A percentile compares a stretch with the other conserved stretches of the same genome.
Evolutionary conservation across 176 grass and related monocot genomes (phyloP).

Genomic region (Zoysia pacifica): DNA sequence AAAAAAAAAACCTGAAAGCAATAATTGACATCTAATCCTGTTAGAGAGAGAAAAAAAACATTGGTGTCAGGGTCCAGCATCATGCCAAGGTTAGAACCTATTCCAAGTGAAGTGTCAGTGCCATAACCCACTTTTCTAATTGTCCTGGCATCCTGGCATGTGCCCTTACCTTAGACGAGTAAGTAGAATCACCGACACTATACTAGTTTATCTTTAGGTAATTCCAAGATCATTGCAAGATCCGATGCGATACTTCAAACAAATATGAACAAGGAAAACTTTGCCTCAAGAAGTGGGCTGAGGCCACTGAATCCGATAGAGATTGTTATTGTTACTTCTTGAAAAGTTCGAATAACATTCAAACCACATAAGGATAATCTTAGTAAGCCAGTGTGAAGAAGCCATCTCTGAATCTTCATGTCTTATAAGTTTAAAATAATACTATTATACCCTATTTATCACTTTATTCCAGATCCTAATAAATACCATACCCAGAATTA

Average conservation of each 20-base stretch:
- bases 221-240: slow-evolving; percentile 8
- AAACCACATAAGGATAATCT: not conserved
- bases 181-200: slow-evolving; percentile 9
- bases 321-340: not conserved
- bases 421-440: not conserved
- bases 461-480: too few relatives aligned
- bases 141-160: not conserved
- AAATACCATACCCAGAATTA: too few relatives aligned
- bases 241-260: not conserved
- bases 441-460: not conserved
- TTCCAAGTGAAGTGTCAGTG: not conserved
- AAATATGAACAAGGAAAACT: not conserved
- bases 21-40: not conserved
- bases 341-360: not conserved
- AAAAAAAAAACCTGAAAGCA: not conserved
- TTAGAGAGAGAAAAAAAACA: not conserved
- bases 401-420: too few relatives aligned
- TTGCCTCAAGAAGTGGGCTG: not conserved
- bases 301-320: not conserved
- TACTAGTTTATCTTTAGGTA: not conserved
- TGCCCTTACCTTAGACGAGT: slow-evolving; percentile 2
- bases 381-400: not conserved
- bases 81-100: not conserved
- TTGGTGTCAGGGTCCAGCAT: not conserved
- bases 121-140: not conserved